Percentiles rank a stretch among this genome's conserved stretches.
These are phyloP conservation scores for Cutaneotrichosporon cutaneum DNA, from an alignment of 1,284 basidiomycete genomes.

Conservation along the genomic window DNA sequence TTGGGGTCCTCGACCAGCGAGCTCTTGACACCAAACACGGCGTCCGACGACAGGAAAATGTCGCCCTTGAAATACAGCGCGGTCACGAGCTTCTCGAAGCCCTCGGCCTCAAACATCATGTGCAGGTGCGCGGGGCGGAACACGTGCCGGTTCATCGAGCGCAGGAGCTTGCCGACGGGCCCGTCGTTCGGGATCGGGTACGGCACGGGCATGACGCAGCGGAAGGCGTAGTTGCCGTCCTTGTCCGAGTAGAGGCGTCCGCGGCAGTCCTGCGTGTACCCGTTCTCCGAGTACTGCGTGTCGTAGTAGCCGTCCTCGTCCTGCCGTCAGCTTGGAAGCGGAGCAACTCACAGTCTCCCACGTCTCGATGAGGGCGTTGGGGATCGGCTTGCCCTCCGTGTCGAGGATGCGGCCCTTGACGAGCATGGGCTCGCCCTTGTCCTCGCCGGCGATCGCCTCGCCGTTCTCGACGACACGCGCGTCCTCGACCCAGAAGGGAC, in stretches of 20 bases:
- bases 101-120: conserved; percentile 64
- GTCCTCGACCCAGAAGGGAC: conserved; percentile 81
- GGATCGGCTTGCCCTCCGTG: conserved; percentile 66
- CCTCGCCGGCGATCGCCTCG: conserved; percentile 71
- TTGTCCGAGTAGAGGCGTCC: conserved; percentile 64
- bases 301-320: conserved; percentile 63
- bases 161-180: conserved; percentile 67
- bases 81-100: conserved; percentile 70
- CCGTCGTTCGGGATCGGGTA: conserved; percentile 83
- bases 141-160: conserved; percentile 65
- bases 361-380: conserved; percentile 69
- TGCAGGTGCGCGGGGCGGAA: conserved; percentile 78
- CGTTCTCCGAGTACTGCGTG: conserved; percentile 62
- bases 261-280: conserved; percentile 66
- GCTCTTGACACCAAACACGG: conserved; percentile 31
- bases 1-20: conserved; percentile 23
- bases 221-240: conserved; percentile 69
- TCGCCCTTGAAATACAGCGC: conserved; percentile 73
- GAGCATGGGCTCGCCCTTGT: conserved; percentile 77
- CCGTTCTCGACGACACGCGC: conserved; percentile 61
- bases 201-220: conserved; percentile 71
- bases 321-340: too few relatives aligned
- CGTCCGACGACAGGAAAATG: conserved; percentile 29
- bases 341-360: too few relatives aligned
- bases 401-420: conserved; percentile 69